Conservation (phyloP, 148 eudicot species). For the Rhododendron henanense region DNA sequence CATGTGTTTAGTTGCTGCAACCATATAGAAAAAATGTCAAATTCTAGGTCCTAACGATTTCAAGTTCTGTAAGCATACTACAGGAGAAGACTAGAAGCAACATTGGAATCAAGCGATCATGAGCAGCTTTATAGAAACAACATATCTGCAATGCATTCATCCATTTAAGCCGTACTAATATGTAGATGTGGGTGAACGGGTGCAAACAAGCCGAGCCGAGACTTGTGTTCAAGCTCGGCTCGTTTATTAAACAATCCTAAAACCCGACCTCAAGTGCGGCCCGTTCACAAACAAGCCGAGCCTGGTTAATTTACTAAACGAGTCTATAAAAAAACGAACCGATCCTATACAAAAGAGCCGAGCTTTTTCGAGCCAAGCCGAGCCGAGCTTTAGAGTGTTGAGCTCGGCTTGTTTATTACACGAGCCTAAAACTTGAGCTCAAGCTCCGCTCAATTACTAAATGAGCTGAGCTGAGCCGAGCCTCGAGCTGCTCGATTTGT, state of each 20-base stretch:
- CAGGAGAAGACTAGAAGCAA: not conserved
- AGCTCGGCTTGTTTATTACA: too few relatives aligned
- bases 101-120: not conserved
- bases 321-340: not conserved
- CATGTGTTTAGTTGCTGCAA: not conserved
- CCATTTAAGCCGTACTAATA: not conserved
- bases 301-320: not conserved
- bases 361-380: too few relatives aligned
- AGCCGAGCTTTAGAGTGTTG: too few relatives aligned
- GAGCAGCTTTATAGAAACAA: not conserved
- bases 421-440: not conserved
- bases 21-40: not conserved
- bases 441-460: not conserved
- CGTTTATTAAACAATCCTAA: not conserved
- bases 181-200: not conserved
- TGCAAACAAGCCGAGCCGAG: not conserved
- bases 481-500: not conserved
- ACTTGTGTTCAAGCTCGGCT: not conserved
- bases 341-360: too few relatives aligned
- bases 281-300: not conserved
- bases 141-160: not conserved
- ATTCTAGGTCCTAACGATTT: not conserved
- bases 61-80: not conserved
- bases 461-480: not conserved
- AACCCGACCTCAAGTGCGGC: too few relatives aligned